A percentile compares a stretch with the other conserved stretches of the same genome.
Conservation (phyloP, 2,329 filamentous ascomycete genomes). For the Colletotrichum scovillei region DNA sequence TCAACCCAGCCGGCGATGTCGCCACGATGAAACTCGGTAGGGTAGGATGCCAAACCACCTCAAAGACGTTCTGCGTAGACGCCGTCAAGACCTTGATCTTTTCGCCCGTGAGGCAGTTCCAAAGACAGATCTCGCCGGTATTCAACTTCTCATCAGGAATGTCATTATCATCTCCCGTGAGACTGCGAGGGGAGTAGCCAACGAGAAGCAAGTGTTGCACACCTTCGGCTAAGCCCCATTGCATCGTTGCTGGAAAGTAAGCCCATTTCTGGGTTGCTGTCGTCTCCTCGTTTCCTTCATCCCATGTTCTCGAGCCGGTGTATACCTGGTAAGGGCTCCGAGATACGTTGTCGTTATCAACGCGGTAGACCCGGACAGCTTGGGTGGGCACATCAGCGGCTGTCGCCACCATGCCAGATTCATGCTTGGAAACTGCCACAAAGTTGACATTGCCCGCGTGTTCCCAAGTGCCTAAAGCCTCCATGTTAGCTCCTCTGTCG, state of each 20-base stretch:
- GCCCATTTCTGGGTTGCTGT: constrained; percentile 61
- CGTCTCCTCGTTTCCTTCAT: constrained; percentile 45
- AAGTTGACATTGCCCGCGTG: constrained; percentile 73
- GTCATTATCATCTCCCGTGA: constrained; percentile 62
- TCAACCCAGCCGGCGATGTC: constrained; percentile 63
- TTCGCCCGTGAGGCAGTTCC: constrained; percentile 60
- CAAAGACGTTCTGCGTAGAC: constrained; percentile 71
- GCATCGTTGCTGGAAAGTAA: constrained; percentile 72
- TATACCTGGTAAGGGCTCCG: constrained; percentile 50
- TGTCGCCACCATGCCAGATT: constrained; percentile 64
- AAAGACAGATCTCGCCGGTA: constrained; percentile 70
- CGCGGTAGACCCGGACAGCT: constrained; percentile 68
- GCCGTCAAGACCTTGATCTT: constrained; percentile 61
- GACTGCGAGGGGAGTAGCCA: constrained; percentile 71
- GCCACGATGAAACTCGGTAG: constrained; percentile 66
- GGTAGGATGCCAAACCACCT: constrained; percentile 71
- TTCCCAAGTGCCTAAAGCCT: constrained; percentile 60
- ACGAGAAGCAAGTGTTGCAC: constrained; percentile 67
- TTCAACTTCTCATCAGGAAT: constrained; percentile 69
- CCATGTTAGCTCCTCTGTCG: constrained; percentile 53
- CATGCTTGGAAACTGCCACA: constrained; percentile 63
- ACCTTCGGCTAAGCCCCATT: constrained; percentile 63
- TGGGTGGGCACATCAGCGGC: constrained; percentile 65
- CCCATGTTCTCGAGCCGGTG: constrained; percentile 49
- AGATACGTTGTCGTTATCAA: constrained; percentile 51